Evolutionary conservation across 352 stramenopile genomes (phyloP).

Genomic region (Phytopythium ostracodes): DNA sequence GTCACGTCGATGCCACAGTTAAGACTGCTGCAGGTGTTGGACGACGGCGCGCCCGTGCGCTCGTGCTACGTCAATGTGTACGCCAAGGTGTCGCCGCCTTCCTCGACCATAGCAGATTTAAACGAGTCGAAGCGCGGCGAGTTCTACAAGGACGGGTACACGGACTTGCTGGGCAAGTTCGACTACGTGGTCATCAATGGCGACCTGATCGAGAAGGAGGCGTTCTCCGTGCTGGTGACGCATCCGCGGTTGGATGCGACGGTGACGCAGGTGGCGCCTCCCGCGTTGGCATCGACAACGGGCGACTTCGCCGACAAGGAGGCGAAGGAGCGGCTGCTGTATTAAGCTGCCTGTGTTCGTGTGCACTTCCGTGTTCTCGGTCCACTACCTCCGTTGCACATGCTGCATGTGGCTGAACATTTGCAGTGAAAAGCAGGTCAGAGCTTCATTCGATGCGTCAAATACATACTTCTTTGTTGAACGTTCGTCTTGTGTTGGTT

Average conservation of each 20-base stretch:
- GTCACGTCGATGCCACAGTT: slow-evolving; percentile 40
- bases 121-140: slow-evolving; percentile 7
- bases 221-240: slow-evolving; percentile 45
- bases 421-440: background rate
- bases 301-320: slow-evolving; percentile 21
- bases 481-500: background rate
- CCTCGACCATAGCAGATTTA: background rate
- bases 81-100: slow-evolving; percentile 23
- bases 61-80: slow-evolving; percentile 73
- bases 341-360: slow-evolving; percentile 5
- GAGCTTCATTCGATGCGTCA: too few relatives aligned
- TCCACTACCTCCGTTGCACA: too few relatives aligned
- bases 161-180: slow-evolving; percentile 65
- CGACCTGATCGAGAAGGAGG: slow-evolving; percentile 26
- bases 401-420: too few relatives aligned
- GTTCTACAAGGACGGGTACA: slow-evolving; percentile 86
- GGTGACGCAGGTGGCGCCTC: slow-evolving; percentile 34
- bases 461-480: background rate
- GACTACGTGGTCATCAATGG: slow-evolving; percentile 67
- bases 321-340: slow-evolving; percentile 24
- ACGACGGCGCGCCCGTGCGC: slow-evolving; percentile 28
- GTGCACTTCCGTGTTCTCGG: too few relatives aligned
- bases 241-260: slow-evolving; percentile 36
- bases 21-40: slow-evolving; percentile 50
- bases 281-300: slow-evolving; percentile 31